Conservation (phyloP, 371 early-diverging fungal species). For the Gilbertella persicaria region DNA sequence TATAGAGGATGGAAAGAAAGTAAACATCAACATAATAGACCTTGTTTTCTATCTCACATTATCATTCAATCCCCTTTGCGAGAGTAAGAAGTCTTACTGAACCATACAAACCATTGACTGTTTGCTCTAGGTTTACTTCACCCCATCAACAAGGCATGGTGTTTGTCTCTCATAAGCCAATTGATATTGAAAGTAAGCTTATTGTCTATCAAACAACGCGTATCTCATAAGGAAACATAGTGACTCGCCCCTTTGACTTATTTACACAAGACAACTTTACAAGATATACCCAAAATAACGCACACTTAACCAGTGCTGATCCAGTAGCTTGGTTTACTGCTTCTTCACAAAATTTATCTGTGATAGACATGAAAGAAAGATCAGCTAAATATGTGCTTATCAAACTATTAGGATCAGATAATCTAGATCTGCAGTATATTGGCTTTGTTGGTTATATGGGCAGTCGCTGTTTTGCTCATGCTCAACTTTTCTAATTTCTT, state of each 20-base stretch:
- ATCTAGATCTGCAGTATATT: slow-evolving; percentile 23
- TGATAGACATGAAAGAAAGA: slow-evolving; percentile 10
- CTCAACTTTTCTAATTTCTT: neutral
- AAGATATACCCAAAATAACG: slow-evolving; percentile 1
- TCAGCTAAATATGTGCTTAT: slow-evolving; percentile 23
- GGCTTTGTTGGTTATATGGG: slow-evolving; percentile 24
- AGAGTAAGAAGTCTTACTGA: slow-evolving; percentile 2
- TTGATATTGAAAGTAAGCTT: slow-evolving; percentile 13
- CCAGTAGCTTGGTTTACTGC: slow-evolving; percentile 16
- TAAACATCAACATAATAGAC: neutral
- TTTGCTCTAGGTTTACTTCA: slow-evolving; percentile 1
- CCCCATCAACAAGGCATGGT: slow-evolving; percentile 21
- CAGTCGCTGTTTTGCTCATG: slow-evolving; percentile 14
- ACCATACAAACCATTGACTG: neutral
- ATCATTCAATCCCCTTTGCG: slow-evolving; percentile 17
- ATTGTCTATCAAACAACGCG: neutral
- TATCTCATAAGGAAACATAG: neutral
- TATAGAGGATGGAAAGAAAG: slow-evolving; percentile 4
- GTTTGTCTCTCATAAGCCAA: slow-evolving; percentile 19
- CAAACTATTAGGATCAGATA: slow-evolving; percentile 15
- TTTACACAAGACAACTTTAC: slow-evolving; percentile 17
- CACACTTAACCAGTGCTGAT: slow-evolving; percentile 3
- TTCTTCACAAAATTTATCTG: neutral
- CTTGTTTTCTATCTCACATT: slow-evolving; percentile 17
- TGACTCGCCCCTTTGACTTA: slow-evolving; percentile 13